A percentile compares a stretch with the other conserved stretches of the same genome.
phyloP scores from a whole-genome alignment of 768 basidiomycete genomes.

The Serendipita sp. region DNA sequence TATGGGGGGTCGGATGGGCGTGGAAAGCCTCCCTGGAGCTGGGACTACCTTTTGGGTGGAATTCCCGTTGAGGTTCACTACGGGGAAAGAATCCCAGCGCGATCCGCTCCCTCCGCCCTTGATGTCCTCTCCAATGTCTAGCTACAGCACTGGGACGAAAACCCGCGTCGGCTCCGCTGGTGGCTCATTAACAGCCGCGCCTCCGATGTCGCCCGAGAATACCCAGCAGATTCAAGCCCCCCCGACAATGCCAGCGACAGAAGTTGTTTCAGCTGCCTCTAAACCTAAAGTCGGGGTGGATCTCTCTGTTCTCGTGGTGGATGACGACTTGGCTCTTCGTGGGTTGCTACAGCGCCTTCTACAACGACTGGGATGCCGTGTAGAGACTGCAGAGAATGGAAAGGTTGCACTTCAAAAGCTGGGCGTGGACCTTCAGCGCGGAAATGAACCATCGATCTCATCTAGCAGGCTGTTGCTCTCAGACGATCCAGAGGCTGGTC shows the following conservation, averaged over 20 bases:
- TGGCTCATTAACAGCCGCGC: too few relatives aligned
- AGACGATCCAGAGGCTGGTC: too few relatives aligned
- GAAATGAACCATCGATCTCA: too few relatives aligned
- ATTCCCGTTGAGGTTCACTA: constrained; percentile 5
- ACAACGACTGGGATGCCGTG: constrained; percentile 15
- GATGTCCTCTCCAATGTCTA: background rate
- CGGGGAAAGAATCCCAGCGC: background rate
- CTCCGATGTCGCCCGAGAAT: too few relatives aligned
- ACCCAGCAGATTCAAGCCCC: too few relatives aligned
- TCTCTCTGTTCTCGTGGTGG: background rate
- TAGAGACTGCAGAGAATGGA: constrained; percentile 19
- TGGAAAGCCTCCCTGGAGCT: constrained; percentile 14
- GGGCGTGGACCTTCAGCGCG: too few relatives aligned
- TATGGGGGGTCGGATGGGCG: constrained; percentile 26
- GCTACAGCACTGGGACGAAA: background rate
- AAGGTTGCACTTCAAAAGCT: constrained; percentile 14
- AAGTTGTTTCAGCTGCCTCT: background rate
- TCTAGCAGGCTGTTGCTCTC: too few relatives aligned
- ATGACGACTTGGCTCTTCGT: constrained; percentile 15
- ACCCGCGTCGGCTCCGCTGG: background rate
- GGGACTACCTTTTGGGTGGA: constrained; percentile 16
- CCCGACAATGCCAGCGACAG: too few relatives aligned
- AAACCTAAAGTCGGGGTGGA: background rate
- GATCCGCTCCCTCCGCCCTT: background rate
- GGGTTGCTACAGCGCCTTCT: constrained; percentile 18